Base-by-base conservation (phyloP, 805 yeast species). In the Lipomyces starkeyi region DNA sequence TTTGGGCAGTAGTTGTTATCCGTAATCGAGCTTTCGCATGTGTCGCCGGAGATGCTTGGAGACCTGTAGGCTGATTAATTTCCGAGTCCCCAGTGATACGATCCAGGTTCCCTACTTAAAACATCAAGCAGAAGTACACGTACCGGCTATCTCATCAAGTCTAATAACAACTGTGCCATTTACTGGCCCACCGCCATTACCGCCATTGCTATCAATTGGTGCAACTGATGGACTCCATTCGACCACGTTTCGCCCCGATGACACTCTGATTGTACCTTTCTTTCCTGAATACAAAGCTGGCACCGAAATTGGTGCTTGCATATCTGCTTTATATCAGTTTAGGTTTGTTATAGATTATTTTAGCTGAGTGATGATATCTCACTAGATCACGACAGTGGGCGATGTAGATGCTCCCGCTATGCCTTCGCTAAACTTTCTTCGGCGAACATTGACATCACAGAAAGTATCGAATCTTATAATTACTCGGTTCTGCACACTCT, bases 31-130 rank as follows among this genome's bases (percentile, higher is more conserved):
- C 66, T 62, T 73, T 73, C 20, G 76, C 75, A 17, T 77, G 76
- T 5, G 79, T 76, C 4, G 78, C 78, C 49, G 79, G 79, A 32
- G 79, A 72, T 7, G 79, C 79, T 69, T 77, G 77, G 74, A 77
- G 66, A 37, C 71, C 71, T 68, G 57, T n/a, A 13, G 3, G 8
- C 62, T 14, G n/a, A 14, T 47, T 22, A 47, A 6, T n/a, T 20
- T 22, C 14, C n/a, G 52, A 20, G 53, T 43, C 27, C 53, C 35
- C 35, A 34, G 20, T 29, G 34, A 40, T 20, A 17, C 22, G 37
- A 25, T 22, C 13, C 34, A 11, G 32, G n/a, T 58, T 58, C 27
- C 3, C 27, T 4, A 43, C 13, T 27, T 14, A 40, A 20, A 4
- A 20, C 3, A 20, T 20, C 37, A 35, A 47, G 13, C 6, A 27